Evolutionary conservation across 352 stramenopile genomes (phyloP).

Genomic region (Chrysophaeum taylorii): DNA sequence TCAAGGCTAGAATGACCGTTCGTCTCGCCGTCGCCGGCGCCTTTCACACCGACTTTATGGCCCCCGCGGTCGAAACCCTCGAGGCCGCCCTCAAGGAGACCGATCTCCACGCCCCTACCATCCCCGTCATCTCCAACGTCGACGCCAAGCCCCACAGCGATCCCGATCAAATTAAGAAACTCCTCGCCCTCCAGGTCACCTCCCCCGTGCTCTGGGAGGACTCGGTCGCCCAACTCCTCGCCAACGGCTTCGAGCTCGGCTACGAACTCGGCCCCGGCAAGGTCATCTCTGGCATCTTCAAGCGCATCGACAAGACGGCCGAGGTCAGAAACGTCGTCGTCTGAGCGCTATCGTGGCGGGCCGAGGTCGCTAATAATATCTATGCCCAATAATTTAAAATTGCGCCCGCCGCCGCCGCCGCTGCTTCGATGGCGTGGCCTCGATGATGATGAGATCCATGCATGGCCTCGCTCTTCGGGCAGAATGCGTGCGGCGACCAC

Average conservation of each 20-base stretch:
- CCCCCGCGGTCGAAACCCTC: conserved; percentile 54
- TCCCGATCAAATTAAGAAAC: conserved; percentile 62
- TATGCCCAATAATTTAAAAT: no score
- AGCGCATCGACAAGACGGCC: conserved; percentile 61
- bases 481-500: no score
- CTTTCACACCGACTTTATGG: conserved; percentile 76
- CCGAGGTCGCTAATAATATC: no score
- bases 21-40: conserved; percentile 65
- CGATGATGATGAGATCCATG: no score
- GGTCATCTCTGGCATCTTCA: conserved; percentile 66
- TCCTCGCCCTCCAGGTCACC: conserved; percentile 61
- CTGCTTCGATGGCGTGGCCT: no score
- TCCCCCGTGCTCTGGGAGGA: conserved; percentile 67
- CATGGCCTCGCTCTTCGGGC: no score
- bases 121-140: conserved; percentile 73
- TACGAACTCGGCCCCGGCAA: conserved; percentile 63
- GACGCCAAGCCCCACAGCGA: conserved; percentile 67
- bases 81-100: conserved; percentile 43
- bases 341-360: no score
- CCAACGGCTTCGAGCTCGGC: conserved; percentile 50
- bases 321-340: conserved; percentile 60
- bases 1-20: conserved; percentile 66
- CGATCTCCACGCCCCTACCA: conserved; percentile 32
- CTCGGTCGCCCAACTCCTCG: conserved; percentile 55
- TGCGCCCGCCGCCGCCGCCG: no score